Percentiles rank a stretch among this genome's conserved stretches.
These are phyloP conservation scores for Calonectria montana DNA, from an alignment of 2,329 filamentous ascomycete genomes.

Conservation along the genomic window DNA sequence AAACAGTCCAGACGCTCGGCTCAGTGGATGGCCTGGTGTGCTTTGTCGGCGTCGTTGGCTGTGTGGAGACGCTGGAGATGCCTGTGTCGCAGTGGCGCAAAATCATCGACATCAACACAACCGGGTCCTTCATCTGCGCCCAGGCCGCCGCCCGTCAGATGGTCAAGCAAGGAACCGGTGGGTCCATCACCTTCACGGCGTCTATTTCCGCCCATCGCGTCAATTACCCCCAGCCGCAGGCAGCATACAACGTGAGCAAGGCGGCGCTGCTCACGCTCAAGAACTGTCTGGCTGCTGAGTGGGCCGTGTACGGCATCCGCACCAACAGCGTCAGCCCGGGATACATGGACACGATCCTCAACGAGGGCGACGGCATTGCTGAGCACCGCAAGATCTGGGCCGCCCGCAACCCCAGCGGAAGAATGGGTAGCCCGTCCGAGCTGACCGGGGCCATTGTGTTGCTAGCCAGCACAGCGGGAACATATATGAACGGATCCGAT, in stretches of 20 bases:
- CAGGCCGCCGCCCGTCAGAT: slow-evolving; percentile 71
- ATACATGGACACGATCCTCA: slow-evolving; percentile 82
- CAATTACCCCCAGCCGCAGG: slow-evolving; percentile 79
- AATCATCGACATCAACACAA: slow-evolving; percentile 78
- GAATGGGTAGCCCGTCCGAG: slow-evolving; percentile 73
- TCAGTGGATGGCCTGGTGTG: slow-evolving; percentile 26
- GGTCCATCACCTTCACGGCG: slow-evolving; percentile 74
- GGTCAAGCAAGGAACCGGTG: slow-evolving; percentile 61
- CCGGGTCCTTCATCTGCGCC: slow-evolving; percentile 76
- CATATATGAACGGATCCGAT: slow-evolving; percentile 74
- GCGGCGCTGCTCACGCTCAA: slow-evolving; percentile 73
- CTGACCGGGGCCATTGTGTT: slow-evolving; percentile 70
- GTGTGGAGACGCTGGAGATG: slow-evolving; percentile 70
- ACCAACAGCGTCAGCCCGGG: slow-evolving; percentile 78
- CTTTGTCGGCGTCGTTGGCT: slow-evolving; percentile 68
- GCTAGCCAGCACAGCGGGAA: slow-evolving; percentile 68
- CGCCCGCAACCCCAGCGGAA: slow-evolving; percentile 68
- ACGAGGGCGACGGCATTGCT: slow-evolving; percentile 70
- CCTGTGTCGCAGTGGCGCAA: slow-evolving; percentile 68
- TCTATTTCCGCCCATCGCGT: slow-evolving; percentile 76
- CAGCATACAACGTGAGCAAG: slow-evolving; percentile 79
- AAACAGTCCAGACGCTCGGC: slow-evolving; percentile 19
- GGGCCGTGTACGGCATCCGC: slow-evolving; percentile 76
- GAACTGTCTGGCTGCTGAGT: slow-evolving; percentile 66
- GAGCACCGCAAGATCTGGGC: slow-evolving; percentile 66